These are phyloP conservation scores for Acanthamoeba triangularis DNA, from an alignment of 208 protist species.

Conservation along the genomic window DNA sequence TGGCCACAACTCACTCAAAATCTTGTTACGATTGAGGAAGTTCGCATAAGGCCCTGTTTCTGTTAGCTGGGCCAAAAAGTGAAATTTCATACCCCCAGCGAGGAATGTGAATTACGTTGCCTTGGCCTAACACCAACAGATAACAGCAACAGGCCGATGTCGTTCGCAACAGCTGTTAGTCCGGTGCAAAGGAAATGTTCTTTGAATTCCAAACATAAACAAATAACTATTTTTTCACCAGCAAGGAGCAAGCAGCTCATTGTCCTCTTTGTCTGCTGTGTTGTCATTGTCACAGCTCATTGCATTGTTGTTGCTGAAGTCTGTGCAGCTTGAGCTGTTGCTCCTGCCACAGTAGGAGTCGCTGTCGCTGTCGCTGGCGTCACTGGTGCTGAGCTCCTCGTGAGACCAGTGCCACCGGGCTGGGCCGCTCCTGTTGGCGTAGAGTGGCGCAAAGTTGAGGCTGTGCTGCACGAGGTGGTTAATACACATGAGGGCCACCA, in stretches of 20 bases:
- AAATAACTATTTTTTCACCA: constrained; percentile 14
- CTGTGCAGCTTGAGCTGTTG: no score
- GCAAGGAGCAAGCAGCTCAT: no score
- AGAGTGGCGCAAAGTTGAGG: no score
- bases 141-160: not conserved
- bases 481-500: no score
- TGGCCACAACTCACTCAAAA: no score
- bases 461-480: no score
- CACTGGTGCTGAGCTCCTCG: no score
- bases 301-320: not conserved
- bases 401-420: no score
- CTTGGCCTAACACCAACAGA: not conserved
- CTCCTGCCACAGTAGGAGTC: no score
- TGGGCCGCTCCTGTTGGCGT: no score
- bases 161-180: constrained; percentile 25
- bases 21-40: not conserved
- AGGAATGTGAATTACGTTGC: not conserved
- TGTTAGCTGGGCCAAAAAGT: constrained; percentile 9
- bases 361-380: no score
- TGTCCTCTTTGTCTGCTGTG: not conserved
- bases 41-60: constrained; percentile 8
- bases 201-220: constrained; percentile 58
- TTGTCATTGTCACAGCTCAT: not conserved
- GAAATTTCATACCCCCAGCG: constrained; percentile 1
- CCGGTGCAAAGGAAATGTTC: constrained; percentile 27